phyloP scores from a whole-genome alignment of 495 filamentous ascomycete genomes.

The Staphylotrichum longicolle region DNA sequence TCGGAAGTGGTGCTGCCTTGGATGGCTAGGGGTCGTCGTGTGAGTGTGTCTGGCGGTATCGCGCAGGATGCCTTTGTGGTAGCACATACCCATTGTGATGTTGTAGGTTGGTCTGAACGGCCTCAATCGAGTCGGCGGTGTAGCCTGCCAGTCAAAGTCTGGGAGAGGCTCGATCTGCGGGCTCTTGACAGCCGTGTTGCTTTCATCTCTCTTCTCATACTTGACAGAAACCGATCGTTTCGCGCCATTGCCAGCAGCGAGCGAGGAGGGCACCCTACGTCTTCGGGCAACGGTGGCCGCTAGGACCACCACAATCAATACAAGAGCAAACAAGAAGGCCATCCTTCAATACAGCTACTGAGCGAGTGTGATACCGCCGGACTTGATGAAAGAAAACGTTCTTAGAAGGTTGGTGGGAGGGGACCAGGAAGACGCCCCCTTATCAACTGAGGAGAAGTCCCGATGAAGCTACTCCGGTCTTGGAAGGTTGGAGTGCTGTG shows the following conservation, averaged over 20 bases:
- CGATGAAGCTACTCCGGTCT: no score
- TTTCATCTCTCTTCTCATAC: neutral
- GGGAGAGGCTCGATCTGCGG: slow-evolving; percentile 50
- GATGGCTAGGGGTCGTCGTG: slow-evolving; percentile 30
- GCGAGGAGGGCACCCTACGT: neutral
- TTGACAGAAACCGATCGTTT: neutral
- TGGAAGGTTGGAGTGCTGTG: neutral
- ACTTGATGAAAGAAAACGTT: no score
- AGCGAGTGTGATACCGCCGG: neutral
- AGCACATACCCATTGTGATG: slow-evolving; percentile 64
- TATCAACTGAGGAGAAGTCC: no score
- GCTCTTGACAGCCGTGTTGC: neutral
- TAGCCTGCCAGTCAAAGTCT: slow-evolving; percentile 59
- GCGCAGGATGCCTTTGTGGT: no score
- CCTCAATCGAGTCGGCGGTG: slow-evolving; percentile 59
- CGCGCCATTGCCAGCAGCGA: neutral
- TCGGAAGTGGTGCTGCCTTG: slow-evolving; percentile 56
- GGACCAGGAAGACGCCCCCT: no score
- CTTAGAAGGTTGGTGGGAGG: no score
- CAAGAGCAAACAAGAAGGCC: neutral
- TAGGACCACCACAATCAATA: neutral
- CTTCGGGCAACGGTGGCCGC: neutral
- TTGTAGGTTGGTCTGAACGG: slow-evolving; percentile 72
- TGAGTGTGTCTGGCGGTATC: neutral
- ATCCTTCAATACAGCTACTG: neutral